Evolutionary conservation across 1,139 yeast species (phyloP).

Genomic region (Kodamaea sp.): DNA sequence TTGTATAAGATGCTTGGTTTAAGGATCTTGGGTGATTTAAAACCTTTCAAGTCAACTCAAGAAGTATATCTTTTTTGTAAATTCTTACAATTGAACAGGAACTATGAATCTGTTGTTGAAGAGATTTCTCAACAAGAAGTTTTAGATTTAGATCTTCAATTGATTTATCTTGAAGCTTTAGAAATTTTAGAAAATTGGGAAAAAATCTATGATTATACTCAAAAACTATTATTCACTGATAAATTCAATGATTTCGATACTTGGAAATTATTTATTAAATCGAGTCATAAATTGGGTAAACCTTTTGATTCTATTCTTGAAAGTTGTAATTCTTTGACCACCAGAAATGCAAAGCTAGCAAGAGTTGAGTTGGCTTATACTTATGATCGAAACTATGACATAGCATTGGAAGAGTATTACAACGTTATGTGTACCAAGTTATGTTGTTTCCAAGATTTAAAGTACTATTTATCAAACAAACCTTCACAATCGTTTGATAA

Average conservation of each 20-base stretch:
- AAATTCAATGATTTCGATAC: constrained; percentile 58
- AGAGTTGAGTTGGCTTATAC: constrained; percentile 40
- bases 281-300: constrained; percentile 34
- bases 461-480: constrained; percentile 24
- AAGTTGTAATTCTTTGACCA: constrained; percentile 16
- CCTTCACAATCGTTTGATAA: constrained; percentile 12
- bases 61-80: constrained; percentile 55
- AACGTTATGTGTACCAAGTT: constrained; percentile 44
- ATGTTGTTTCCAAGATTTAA: constrained; percentile 60
- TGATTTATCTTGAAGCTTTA: constrained; percentile 48
- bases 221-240: constrained; percentile 35
- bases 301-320: constrained; percentile 16
- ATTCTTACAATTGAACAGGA: constrained; percentile 35
- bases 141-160: constrained; percentile 54
- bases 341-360: constrained; percentile 58
- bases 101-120: constrained; percentile 26
- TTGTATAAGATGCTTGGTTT: constrained; percentile 57
- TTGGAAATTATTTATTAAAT: constrained; percentile 50
- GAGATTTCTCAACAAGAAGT: constrained; percentile 34
- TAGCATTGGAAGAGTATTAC: constrained; percentile 41
- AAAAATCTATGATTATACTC: constrained; percentile 30
- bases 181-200: constrained; percentile 39
- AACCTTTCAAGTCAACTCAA: constrained; percentile 50
- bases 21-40: constrained; percentile 44
- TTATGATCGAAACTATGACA: constrained; percentile 15